A percentile compares a stretch with the other conserved stretches of the same genome.
Evolutionary conservation across 371 early-diverging fungal genomes (phyloP).

Genomic region (Rhizopus microsporus): DNA sequence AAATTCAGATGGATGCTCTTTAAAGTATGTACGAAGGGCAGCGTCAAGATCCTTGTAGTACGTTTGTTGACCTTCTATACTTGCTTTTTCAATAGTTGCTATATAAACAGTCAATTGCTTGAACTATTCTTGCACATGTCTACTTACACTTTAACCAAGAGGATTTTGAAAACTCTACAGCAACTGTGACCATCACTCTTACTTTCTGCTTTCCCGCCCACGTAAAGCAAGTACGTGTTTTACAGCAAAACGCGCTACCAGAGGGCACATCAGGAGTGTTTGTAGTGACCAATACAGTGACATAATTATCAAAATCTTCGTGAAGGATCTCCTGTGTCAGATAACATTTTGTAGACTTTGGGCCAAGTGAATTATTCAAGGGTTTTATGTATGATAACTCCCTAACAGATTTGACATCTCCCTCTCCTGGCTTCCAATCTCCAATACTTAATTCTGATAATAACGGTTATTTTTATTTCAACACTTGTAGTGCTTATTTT

Average conservation of each 20-base stretch:
- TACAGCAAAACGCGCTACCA: slow-evolving; percentile 74
- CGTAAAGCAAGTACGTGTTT: slow-evolving; percentile 80
- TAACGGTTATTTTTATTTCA: not conserved
- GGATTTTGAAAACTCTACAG: slow-evolving; percentile 71
- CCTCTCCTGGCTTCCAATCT: slow-evolving; percentile 39
- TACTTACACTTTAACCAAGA: slow-evolving; percentile 74
- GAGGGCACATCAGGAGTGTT: slow-evolving; percentile 88
- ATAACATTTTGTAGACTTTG: slow-evolving; percentile 71
- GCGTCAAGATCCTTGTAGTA: slow-evolving; percentile 58
- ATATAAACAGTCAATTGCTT: not conserved
- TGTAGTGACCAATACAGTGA: slow-evolving; percentile 64
- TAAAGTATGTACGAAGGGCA: slow-evolving; percentile 6
- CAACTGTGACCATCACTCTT: slow-evolving; percentile 67
- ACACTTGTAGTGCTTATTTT: slow-evolving; percentile 3
- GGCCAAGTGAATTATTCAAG: slow-evolving; percentile 49
- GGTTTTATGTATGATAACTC: slow-evolving; percentile 45
- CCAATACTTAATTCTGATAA: slow-evolving; percentile 40
- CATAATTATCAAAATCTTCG: slow-evolving; percentile 59
- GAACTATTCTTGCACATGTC: not conserved
- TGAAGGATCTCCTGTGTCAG: slow-evolving; percentile 61
- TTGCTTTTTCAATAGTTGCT: slow-evolving; percentile 26
- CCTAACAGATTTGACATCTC: slow-evolving; percentile 25
- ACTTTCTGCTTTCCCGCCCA: slow-evolving; percentile 71
- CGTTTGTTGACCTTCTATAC: slow-evolving; percentile 59
- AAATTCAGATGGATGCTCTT: slow-evolving; percentile 10